Evolutionary conservation across 768 basidiomycete genomes (phyloP), one percentile per base, ranked within the genome.

Genomic region (Boletus tylopilopsis): DNA sequence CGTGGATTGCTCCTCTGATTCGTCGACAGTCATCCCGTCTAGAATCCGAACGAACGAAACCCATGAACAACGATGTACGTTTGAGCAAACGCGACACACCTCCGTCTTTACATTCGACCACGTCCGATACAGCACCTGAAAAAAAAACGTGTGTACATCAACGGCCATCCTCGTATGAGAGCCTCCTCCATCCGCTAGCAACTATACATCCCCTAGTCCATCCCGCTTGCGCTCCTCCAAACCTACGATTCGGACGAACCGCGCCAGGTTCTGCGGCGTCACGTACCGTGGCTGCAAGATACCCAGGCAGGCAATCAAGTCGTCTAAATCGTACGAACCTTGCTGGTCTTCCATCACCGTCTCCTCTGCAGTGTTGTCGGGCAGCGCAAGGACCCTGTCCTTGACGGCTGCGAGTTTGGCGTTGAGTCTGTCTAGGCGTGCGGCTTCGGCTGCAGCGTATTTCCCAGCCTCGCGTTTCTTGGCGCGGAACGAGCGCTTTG

Each of bases 381-480:
- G 73, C 70, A 43, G 57, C 33, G 33, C 53, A 27, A 35, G 58
- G 58, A n/a, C n/a, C 50, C 63, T 67, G 6, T 54, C 43, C 50
- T 74, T 72, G 49, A 75, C 69, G 52, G 76, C 71, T 18, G 73
- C 68, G 41, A 92, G 80, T 71, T 85, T 91, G 47, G 76, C 56
- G 60, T 84, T 82, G 35, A 92, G 76, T 51, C 90, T 78, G 52
- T 85, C 68, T 30, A 92, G 72, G 33, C 90, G 84, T 34, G 85
- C 89, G 18, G 90, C 88, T 54, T 87, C 84, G 9, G 80, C 74
- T 2, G 77, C 90, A 40, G 90, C 89, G 60, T 87, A 92, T 46
- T 87, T 77, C 46, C 88, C 84, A 37, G 70, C 67, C 61, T 84
- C 78, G 51, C 90, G 82, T 68, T 92, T 92, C 59, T 86, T 84